These are phyloP conservation scores for Leishmania arabica DNA, from an alignment of 208 protist genomes.

Conservation along the genomic window DNA sequence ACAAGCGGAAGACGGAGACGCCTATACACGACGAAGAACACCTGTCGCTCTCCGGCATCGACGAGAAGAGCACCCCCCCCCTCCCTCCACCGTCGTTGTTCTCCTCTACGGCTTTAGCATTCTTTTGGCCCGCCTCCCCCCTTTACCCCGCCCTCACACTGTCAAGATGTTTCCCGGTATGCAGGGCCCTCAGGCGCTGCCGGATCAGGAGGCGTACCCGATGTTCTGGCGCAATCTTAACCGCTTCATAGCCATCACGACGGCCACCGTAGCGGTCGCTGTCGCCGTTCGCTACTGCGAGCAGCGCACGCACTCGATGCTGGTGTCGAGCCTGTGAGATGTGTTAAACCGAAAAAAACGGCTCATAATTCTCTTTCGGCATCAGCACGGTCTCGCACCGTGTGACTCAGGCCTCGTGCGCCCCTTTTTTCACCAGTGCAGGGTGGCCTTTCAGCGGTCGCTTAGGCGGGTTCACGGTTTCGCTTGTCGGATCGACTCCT, in stretches of 20 bases:
- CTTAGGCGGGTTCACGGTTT: neutral
- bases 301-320: conserved; percentile 49
- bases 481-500: neutral
- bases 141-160: neutral
- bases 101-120: no score
- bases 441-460: neutral
- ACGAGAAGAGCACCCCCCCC: neutral
- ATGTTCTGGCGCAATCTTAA: conserved; percentile 81
- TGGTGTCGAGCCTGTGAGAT: conserved; percentile 59
- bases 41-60: neutral
- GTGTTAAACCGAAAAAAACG: neutral
- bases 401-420: neutral
- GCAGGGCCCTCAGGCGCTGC: conserved; percentile 69
- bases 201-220: conserved; percentile 63
- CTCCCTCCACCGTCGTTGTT: neutral
- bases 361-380: neutral
- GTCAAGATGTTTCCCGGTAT: conserved; percentile 77
- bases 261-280: conserved; percentile 46
- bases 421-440: neutral
- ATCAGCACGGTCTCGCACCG: neutral
- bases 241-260: conserved; percentile 58
- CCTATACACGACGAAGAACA: neutral
- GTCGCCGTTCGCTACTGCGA: conserved; percentile 73
- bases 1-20: neutral
- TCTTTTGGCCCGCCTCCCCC: no score